Base-by-base conservation (phyloP, 2,329 filamentous ascomycete genomes). In the Colletotrichum nymphaeae region DNA sequence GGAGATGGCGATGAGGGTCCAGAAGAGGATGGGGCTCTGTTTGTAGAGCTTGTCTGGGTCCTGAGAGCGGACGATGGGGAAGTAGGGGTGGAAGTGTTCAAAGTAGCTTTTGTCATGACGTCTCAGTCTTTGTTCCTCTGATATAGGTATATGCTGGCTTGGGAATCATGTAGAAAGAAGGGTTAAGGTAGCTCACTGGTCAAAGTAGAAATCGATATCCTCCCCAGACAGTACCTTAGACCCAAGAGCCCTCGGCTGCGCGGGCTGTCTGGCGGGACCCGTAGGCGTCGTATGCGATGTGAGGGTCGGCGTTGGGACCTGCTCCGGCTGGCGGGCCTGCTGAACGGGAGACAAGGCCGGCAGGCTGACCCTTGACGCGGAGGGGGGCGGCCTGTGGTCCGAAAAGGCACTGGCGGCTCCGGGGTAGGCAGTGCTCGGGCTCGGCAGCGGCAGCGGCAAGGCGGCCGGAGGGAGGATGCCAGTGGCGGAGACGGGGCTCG, bases 161-260 rank as follows among this genome's bases (percentile, higher is more conserved):
- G 14, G 2, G n/a, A 1, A 22, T 26, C 8, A 2, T 26, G 42
- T n/a, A 4, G 19, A 74, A 68, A 28, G 19, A 9, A 46, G 19
- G 12, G 14, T 42, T 1, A 19, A 1, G 22, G 16, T n/a, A 57
- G 73, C 80, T 69, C 75, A 88, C 85, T 86, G 88, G 71, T 87
- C 83, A 78, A 90, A 90, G 75, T 90, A 90, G 77, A 85, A 88
- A 67, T 88, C 86, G 66, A 90, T 86, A 56, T 90, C 88, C 55
- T 87, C 85, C 0, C 87, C 86, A 0, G 88, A 83, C 60, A 90
- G 85, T 1, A 87, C 82, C 9, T 84, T 83, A 4, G 84, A 86
- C 2, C 84, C 85, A 12, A 90, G 77, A 5, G 86, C 82, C 60
- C 88, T 83, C 1, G 87, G 79, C 63, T 85, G 81, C 69, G 77